Percentiles rank a stretch among this genome's conserved stretches.
These are phyloP conservation scores for Chytriomyces sp. DNA, from an alignment of 192 early-diverging fungal genomes.

Conservation along the genomic window DNA sequence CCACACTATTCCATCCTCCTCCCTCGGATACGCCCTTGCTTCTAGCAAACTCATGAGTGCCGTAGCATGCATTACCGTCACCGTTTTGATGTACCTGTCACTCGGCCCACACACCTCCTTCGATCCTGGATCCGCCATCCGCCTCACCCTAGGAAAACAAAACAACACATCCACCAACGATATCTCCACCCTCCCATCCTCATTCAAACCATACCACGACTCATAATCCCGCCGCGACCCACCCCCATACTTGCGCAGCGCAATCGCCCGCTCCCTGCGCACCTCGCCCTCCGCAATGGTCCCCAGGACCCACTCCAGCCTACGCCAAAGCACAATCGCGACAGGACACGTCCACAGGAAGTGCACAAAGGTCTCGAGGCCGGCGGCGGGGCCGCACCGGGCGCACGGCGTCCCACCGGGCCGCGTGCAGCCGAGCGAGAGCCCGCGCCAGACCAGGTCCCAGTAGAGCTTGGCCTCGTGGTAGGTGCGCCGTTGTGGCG, in stretches of 20 bases:
- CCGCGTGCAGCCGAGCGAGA: slow-evolving; percentile 14
- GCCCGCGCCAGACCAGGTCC: slow-evolving; percentile 21
- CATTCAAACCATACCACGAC: slow-evolving; percentile 12
- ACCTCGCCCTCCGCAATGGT: slow-evolving; percentile 7
- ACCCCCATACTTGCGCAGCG: slow-evolving; percentile 3
- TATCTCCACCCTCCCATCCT: not conserved
- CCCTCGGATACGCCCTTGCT: slow-evolving; percentile 20
- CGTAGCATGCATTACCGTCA: slow-evolving; percentile 20
- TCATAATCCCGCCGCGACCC: slow-evolving; percentile 2
- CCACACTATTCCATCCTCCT: slow-evolving; percentile 10
- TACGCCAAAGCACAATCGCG: slow-evolving; percentile 18
- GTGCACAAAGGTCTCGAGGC: slow-evolving; percentile 22
- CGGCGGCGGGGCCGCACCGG: slow-evolving; percentile 2
- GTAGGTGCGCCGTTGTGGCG: slow-evolving; percentile 10
- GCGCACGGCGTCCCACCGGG: not conserved
- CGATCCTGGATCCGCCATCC: not conserved
- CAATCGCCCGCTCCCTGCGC: not conserved
- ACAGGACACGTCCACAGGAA: slow-evolving; percentile 31
- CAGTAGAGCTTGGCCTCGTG: slow-evolving; percentile 28
- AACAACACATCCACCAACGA: slow-evolving; percentile 30
- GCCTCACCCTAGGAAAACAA: slow-evolving; percentile 19
- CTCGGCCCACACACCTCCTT: not conserved
- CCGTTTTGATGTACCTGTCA: slow-evolving; percentile 19
- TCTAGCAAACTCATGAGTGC: slow-evolving; percentile 29
- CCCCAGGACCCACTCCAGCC: slow-evolving; percentile 26